These are phyloP conservation scores for Apostasia shenzhenica DNA, from an alignment of 106 monocot genomes.

Conservation along the genomic window DNA sequence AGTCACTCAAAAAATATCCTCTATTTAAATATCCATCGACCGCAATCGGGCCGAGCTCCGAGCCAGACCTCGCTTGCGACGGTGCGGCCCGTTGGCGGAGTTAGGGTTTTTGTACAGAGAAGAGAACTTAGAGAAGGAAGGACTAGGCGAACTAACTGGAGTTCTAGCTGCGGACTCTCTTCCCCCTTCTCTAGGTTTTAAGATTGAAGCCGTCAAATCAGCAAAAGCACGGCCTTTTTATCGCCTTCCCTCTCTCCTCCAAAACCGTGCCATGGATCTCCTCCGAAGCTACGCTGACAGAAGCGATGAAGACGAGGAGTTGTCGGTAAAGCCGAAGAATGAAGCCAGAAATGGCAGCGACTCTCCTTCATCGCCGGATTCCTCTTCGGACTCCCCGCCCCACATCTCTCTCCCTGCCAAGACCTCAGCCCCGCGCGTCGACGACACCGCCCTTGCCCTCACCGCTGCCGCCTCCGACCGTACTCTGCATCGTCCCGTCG, in stretches of 20 bases:
- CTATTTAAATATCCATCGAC: too few species aligned
- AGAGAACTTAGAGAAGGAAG: too few species aligned
- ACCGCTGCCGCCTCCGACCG: conserved; percentile 29
- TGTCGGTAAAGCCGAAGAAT: background rate
- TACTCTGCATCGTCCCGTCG: conserved; percentile 47
- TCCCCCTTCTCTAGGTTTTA: too few species aligned
- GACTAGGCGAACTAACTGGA: too few species aligned
- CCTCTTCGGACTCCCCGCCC: conserved; percentile 27
- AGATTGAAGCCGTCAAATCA: too few species aligned
- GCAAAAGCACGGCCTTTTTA: too few species aligned
- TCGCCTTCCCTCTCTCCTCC: background rate
- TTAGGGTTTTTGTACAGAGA: too few species aligned
- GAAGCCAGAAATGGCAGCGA: conserved; percentile 7
- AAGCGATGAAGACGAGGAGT: background rate
- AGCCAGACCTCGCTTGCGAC: too few species aligned
- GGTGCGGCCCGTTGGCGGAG: too few species aligned
- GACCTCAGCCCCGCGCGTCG: conserved; percentile 67
- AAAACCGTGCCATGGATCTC: conserved; percentile 35
- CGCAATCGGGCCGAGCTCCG: too few species aligned
- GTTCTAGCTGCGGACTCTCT: too few species aligned
- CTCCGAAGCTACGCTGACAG: conserved; percentile 21
- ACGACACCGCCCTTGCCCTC: conserved; percentile 82
- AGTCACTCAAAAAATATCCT: too few species aligned
- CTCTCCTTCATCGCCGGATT: conserved; percentile 28
- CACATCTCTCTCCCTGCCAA: conserved; percentile 50